Evolutionary conservation across 1,284 basidiomycete species (phyloP).

Genomic region (Peniophora sp.): DNA sequence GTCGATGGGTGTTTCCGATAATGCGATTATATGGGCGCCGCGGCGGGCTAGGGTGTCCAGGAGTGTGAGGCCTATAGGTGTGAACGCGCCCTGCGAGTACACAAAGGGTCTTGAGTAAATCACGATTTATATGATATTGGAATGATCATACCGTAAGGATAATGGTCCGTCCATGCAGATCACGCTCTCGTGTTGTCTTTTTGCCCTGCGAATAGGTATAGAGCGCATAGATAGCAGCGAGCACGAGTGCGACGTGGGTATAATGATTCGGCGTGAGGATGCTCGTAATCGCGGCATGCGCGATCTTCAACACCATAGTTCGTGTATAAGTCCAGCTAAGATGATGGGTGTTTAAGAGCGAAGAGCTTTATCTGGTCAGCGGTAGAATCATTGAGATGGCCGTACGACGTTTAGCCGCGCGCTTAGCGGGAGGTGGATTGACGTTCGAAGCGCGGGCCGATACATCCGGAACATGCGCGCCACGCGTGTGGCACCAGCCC

Average conservation of each 20-base stretch:
- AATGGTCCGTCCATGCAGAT: constrained; percentile 63
- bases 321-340: too few species aligned
- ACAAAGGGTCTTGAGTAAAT: constrained; percentile 1
- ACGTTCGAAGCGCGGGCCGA: too few species aligned
- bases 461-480: too few species aligned
- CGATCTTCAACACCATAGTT: constrained; percentile 26
- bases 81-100: constrained; percentile 62
- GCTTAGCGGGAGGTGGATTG: too few species aligned
- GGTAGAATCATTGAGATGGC: too few species aligned
- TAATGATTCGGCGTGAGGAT: constrained; percentile 31
- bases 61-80: constrained; percentile 60
- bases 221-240: constrained; percentile 37
- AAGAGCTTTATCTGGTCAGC: too few species aligned
- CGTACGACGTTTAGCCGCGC: too few species aligned
- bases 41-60: constrained; percentile 56
- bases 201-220: constrained; percentile 60
- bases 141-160: constrained; percentile 49
- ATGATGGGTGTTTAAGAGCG: too few species aligned
- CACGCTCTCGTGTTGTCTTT: constrained; percentile 59
- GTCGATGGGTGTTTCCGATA: constrained; percentile 51
- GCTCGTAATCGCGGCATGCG: constrained; percentile 18
- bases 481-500: too few species aligned
- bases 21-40: constrained; percentile 69
- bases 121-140: not conserved
- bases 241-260: constrained; percentile 37